Base-by-base conservation (phyloP, 1,139 yeast genomes). In the Zygosaccharomyces pseudobailii region DNA sequence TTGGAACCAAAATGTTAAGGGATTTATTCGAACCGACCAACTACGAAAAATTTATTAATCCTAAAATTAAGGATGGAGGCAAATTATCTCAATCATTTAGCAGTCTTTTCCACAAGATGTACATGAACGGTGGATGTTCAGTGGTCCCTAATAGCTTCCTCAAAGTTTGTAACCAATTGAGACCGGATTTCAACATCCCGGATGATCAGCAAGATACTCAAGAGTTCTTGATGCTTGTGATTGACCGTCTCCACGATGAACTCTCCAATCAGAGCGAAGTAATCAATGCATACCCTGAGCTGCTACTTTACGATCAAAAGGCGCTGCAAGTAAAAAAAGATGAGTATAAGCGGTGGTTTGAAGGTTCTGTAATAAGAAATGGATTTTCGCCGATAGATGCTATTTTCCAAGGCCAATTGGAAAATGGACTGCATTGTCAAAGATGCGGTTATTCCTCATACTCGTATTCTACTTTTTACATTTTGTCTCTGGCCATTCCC, bases 151-250 rank as follows among this genome's bases (percentile, higher is more conserved):
- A 79, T 7, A 78, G 80, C 44, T 83, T 84, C 56, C 68, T 84
- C 35, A 72, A 81, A 48, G 68, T 75, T 1, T 73, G 86, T 43
- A 69, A 80, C 8, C 54, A 66, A 4, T 59, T 82, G 33, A 79
- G 82, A 55, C 88, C 88, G 0, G 86, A 80, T 54, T 74, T 84
- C 46, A 71, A 73, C 54, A 82, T 84, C 8, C 90, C 90, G 0
- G 67, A 73, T 53, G 87, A 83, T 56, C 94, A 85, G 58, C 92
- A 85, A 62, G 94, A 85, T 63, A 81, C 90, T 2, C 87, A 84
- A 51, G 94, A 85, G 56, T 84, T 84, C 58, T 66, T 85, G 44
- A 72, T 84, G 62, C 81, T 82, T 54, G 58, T 84, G 7, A 66
- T 85, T 50, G 90, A 84, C 60, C 73, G 82, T 48, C 64, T 84